Base-by-base conservation (phyloP, 2,329 filamentous ascomycete genomes). In the Corinectria fuckeliana region DNA sequence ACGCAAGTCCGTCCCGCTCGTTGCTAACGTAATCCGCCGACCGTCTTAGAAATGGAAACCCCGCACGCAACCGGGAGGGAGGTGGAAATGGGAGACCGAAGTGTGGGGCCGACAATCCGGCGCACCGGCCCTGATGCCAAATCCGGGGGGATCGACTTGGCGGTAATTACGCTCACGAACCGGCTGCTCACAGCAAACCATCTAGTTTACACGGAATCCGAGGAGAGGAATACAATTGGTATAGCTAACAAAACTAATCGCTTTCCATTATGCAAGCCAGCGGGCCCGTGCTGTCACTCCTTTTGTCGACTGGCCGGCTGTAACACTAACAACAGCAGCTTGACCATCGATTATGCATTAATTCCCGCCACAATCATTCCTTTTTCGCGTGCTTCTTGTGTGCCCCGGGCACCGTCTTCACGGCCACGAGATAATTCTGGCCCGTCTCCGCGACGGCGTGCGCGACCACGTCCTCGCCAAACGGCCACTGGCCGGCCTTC, bases 391-490 rank as follows among this genome's bases (percentile, higher is more conserved):
- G 49, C 18, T 57, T 66, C 21, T 59, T 50, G 39, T 56, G 57
- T 7, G 51, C 57, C n/a, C 51, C 45, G 26, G 69, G 66, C 4
- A 70, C 65, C 5, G 75, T 75, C 62, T 71, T 75, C 5, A 81
- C 73, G 2, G 72, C 67, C 5, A 81, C 71, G 2, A 69, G 61
- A 42, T 72, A 76, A 63, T 80, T 80, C 69, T 79, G 74, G 1
- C 80, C 80, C 7, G 69, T 77, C 41, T 75, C 68, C 0, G 74
- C 72, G 1, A 82, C 77, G 5, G 79, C 80, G 58, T 80, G 79
- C 13, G 78, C 75, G 1, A 79, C 57, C 2, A 77, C 75, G 21
- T 81, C 77, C 14, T 80, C 78, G 5, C 78, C 79, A 72, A 76
- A 82, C 2, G 78, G 78, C 78, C 79, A 81, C 55, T 77, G 60